Conservation (phyloP, 495 filamentous ascomycete genomes). For the Talaromyces wortmannii region DNA sequence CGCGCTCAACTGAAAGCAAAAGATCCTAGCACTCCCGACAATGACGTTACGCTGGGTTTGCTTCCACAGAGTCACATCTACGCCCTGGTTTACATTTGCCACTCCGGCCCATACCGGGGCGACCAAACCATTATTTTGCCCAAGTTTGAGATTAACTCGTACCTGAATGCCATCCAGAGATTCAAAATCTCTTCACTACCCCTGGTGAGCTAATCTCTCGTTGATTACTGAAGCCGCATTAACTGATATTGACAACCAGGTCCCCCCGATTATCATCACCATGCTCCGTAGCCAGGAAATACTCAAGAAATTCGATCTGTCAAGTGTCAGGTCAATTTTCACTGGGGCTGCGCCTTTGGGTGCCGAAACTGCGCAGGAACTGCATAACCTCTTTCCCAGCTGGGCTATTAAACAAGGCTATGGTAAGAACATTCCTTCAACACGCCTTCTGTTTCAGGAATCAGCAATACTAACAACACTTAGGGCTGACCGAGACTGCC, state of each 20-base stretch:
- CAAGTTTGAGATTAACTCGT: conserved; percentile 68
- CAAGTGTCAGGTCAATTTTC: conserved; percentile 58
- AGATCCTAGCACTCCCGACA: conserved; percentile 16
- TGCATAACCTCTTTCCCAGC: conserved; percentile 57
- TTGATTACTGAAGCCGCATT: background rate
- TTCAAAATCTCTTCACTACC: conserved; percentile 66
- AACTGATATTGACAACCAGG: conserved; percentile 27
- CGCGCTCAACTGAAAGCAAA: conserved; percentile 12
- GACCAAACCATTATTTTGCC: conserved; percentile 77
- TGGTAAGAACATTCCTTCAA: conserved; percentile 42
- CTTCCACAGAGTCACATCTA: conserved; percentile 88
- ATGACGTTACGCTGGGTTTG: conserved; percentile 63
- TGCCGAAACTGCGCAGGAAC: conserved; percentile 64
- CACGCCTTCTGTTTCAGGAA: no score
- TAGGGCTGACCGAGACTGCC: conserved; percentile 74
- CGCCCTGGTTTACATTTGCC: conserved; percentile 68
- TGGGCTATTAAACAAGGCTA: conserved; percentile 75
- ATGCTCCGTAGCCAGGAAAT: conserved; percentile 61
- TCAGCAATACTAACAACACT: background rate
- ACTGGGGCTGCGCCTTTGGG: conserved; percentile 83
- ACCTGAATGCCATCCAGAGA: conserved; percentile 60
- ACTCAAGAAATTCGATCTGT: conserved; percentile 68
- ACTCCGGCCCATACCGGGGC: conserved; percentile 62
- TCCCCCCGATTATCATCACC: conserved; percentile 81
- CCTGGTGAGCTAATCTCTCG: conserved; percentile 37